These are phyloP conservation scores for Isoetes engelmannii DNA, from an alignment of 83 land plant species.

Conservation along the genomic window DNA sequence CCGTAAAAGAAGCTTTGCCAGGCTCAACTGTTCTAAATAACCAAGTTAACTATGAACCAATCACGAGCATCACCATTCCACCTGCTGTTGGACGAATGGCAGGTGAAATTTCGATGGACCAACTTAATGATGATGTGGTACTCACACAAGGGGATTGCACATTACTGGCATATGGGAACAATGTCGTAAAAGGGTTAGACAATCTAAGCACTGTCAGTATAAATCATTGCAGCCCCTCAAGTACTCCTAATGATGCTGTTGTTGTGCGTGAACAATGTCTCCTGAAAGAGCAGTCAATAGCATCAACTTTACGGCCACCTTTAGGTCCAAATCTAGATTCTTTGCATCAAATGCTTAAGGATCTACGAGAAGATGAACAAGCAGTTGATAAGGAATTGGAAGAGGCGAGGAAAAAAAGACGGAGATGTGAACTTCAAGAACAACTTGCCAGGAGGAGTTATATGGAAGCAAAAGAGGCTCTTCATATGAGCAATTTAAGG, in stretches of 20 bases:
- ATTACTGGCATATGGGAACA: too few species aligned
- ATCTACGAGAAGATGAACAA: slow-evolving; percentile 42
- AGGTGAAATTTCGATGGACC: too few species aligned
- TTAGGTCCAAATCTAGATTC: neutral
- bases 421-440: slow-evolving; percentile 72
- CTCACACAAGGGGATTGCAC: too few species aligned
- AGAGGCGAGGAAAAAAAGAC: slow-evolving; percentile 60
- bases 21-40: too few species aligned
- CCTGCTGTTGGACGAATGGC: too few species aligned
- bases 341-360: slow-evolving; percentile 10
- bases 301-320: neutral
- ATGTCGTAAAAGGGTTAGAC: too few species aligned
- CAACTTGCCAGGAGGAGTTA: slow-evolving; percentile 54
- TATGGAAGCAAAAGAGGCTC: slow-evolving; percentile 56
- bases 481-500: slow-evolving; percentile 46
- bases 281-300: neutral
- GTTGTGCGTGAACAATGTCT: neutral
- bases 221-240: neutral
- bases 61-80: too few species aligned
- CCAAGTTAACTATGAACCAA: too few species aligned
- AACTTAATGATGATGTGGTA: too few species aligned
- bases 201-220: slow-evolving; percentile 2
- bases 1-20: too few species aligned
- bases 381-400: slow-evolving; percentile 57
- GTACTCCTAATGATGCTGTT: neutral